Conservation (phyloP, 2,329 filamentous ascomycete genomes). For the Cucurbitaria berberidis region DNA sequence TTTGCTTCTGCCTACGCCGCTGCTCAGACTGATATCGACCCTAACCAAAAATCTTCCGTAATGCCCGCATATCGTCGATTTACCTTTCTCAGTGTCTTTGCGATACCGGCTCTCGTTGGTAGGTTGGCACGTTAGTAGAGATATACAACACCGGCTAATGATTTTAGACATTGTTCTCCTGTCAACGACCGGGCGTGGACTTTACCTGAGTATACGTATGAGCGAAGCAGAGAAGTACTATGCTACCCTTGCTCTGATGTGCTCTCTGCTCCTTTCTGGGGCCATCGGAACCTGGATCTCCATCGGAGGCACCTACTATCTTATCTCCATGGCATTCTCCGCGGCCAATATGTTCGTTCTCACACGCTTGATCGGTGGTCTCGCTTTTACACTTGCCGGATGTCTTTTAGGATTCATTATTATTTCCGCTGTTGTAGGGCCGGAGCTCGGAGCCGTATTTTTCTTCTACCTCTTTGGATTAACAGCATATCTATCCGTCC, state of each 20-base stretch:
- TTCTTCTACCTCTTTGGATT: constrained; percentile 65
- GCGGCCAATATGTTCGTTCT: constrained; percentile 63
- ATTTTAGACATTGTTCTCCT: constrained; percentile 62
- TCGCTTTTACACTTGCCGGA: constrained; percentile 59
- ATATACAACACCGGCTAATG: constrained; percentile 8
- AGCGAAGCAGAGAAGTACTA: constrained; percentile 55
- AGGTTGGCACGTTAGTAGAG: constrained; percentile 4
- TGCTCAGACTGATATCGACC: constrained; percentile 61
- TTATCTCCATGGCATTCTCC: constrained; percentile 62
- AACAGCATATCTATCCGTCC: constrained; percentile 64
- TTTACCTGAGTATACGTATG: constrained; percentile 68
- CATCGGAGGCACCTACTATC: constrained; percentile 67
- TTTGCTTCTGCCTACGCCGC: constrained; percentile 60
- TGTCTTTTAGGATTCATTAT: constrained; percentile 60
- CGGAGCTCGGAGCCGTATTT: constrained; percentile 61
- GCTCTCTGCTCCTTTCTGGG: constrained; percentile 64
- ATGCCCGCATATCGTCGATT: constrained; percentile 59
- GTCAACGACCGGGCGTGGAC: constrained; percentile 64
- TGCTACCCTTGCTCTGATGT: constrained; percentile 65
- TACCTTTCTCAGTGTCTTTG: constrained; percentile 67
- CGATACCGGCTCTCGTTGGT: constrained; percentile 64
- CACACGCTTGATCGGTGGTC: constrained; percentile 59
- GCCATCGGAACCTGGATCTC: constrained; percentile 69
- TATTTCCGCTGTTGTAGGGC: constrained; percentile 53
- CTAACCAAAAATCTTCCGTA: constrained; percentile 51